Conservation (phyloP, 768 basidiomycete species). For the Cantharellus anzutake region DNA sequence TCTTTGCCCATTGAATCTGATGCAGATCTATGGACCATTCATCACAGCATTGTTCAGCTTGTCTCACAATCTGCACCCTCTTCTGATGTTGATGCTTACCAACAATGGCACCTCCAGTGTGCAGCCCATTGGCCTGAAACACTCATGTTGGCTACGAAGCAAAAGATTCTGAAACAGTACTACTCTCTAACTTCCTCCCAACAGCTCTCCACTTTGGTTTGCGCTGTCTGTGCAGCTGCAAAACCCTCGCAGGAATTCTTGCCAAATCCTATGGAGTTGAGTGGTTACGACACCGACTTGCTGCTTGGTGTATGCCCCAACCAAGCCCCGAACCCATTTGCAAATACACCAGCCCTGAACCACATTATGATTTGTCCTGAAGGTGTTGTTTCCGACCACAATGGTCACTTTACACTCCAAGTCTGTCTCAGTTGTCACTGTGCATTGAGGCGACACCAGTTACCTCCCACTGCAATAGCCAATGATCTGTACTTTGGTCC, state of each 20-base stretch:
- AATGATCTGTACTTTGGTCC: slow-evolving; percentile 1
- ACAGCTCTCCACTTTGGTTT: too few relatives aligned
- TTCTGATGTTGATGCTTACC: too few relatives aligned
- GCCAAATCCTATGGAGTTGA: neutral
- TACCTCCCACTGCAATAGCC: neutral
- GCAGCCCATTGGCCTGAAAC: too few relatives aligned
- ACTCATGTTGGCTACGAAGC: too few relatives aligned
- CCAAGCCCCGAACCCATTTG: neutral
- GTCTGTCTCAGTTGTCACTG: neutral
- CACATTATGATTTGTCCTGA: slow-evolving; percentile 1
- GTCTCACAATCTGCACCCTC: too few relatives aligned
- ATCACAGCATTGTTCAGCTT: too few relatives aligned
- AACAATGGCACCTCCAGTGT: too few relatives aligned
- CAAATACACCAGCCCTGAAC: slow-evolving; percentile 11
- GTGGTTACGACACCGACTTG: neutral
- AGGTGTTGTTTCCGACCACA: neutral
- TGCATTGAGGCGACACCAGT: neutral
- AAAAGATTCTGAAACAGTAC: too few relatives aligned
- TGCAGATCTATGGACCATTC: too few relatives aligned
- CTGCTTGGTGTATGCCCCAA: neutral
- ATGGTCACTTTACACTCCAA: neutral
- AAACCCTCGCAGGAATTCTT: neutral
- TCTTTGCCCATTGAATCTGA: too few relatives aligned
- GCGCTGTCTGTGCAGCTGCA: neutral
- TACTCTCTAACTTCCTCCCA: too few relatives aligned